These are phyloP conservation scores for Candida cerambycidarum DNA, from an alignment of 805 yeast genomes.

Conservation along the genomic window DNA sequence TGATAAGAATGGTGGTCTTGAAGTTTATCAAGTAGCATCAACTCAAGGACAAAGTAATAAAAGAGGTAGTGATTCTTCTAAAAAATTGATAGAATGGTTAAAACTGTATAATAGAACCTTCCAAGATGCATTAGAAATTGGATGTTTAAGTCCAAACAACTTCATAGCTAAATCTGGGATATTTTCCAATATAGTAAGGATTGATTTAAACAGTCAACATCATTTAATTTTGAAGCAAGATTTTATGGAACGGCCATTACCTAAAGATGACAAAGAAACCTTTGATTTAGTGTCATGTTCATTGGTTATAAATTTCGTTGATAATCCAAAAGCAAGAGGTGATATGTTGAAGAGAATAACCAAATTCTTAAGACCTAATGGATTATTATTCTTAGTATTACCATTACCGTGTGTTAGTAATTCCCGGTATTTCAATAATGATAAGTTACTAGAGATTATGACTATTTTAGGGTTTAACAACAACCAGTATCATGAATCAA, in stretches of 20 bases:
- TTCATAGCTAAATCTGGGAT: slow-evolving; percentile 58
- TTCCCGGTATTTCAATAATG: slow-evolving; percentile 70
- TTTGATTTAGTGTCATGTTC: slow-evolving; percentile 79
- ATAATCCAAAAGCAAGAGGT: slow-evolving; percentile 69
- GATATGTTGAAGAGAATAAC: slow-evolving; percentile 67
- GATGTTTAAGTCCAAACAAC: slow-evolving; percentile 71
- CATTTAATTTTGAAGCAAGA: slow-evolving; percentile 74
- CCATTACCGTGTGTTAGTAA: slow-evolving; percentile 86
- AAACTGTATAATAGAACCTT: slow-evolving; percentile 18
- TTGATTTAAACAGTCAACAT: slow-evolving; percentile 81
- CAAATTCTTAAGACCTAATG: slow-evolving; percentile 45
- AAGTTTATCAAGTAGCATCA: slow-evolving; percentile 82
- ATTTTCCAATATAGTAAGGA: slow-evolving; percentile 54
- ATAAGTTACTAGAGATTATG: slow-evolving; percentile 47
- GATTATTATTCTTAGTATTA: slow-evolving; percentile 56
- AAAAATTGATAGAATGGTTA: slow-evolving; percentile 73
- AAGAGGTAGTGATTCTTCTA: slow-evolving; percentile 93
- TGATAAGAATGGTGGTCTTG: slow-evolving; percentile 68
- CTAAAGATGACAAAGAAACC: slow-evolving; percentile 41
- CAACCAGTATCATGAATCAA: slow-evolving; percentile 53
- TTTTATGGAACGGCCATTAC: slow-evolving; percentile 75
- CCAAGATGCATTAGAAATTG: slow-evolving; percentile 70
- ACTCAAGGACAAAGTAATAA: slow-evolving; percentile 73
- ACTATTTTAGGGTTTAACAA: slow-evolving; percentile 56
- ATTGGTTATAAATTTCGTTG: slow-evolving; percentile 84